phyloP scores from a whole-genome alignment of 2,329 filamentous ascomycete genomes.

The Furcasterigmium furcatum region DNA sequence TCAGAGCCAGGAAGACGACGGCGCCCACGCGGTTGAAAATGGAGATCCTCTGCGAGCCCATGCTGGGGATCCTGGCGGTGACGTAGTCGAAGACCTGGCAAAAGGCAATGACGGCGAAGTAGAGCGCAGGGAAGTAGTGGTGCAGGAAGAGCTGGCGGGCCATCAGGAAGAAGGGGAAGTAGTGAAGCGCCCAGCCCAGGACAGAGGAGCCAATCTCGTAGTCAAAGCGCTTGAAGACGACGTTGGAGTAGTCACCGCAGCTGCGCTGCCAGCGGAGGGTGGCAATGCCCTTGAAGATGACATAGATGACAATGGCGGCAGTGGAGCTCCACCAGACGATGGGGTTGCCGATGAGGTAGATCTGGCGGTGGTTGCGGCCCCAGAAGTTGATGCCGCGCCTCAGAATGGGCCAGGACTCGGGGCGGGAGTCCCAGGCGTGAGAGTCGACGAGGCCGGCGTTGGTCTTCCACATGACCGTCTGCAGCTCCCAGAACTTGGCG shows the following conservation, averaged over 20 bases:
- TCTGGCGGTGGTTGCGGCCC: constrained; percentile 89
- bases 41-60: constrained; percentile 68
- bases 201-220: constrained; percentile 91
- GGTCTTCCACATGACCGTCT: constrained; percentile 98
- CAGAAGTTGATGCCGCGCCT: constrained; percentile 98
- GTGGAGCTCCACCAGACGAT: constrained; percentile 93
- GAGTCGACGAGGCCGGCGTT: constrained; percentile 96
- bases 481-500: constrained; percentile 95
- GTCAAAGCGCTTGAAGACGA: constrained; percentile 92
- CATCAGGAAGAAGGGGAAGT: constrained; percentile 99
- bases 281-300: constrained; percentile 82
- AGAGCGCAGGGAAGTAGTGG: constrained; percentile 96
- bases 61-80: constrained; percentile 66
- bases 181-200: constrained; percentile 94
- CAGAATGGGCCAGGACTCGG: constrained; percentile 87
- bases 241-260: constrained; percentile 78
- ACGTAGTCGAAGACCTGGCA: constrained; percentile 88
- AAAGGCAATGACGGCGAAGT: constrained; percentile 87
- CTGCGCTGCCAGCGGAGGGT: constrained; percentile 92
- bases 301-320: constrained; percentile 71
- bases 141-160: constrained; percentile 96
- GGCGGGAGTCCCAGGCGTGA: constrained; percentile 96
- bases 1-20: constrained; percentile 69
- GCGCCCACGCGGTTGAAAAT: constrained; percentile 72
- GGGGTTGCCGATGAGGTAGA: constrained; percentile 94